Base-by-base conservation (phyloP, 1,284 basidiomycete genomes). In the Papiliotrema nemorosa region DNA sequence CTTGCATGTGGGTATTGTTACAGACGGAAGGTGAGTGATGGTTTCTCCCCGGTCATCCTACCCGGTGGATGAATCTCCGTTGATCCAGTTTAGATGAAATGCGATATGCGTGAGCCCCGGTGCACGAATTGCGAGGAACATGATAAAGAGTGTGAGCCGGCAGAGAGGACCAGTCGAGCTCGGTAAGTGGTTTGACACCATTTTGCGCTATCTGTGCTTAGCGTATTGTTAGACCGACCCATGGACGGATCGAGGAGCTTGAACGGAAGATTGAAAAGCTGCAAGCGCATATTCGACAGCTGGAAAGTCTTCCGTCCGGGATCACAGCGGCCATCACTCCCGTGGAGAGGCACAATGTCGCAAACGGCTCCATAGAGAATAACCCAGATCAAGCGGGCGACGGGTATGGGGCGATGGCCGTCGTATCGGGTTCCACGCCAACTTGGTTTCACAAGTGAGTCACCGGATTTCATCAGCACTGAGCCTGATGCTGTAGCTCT, bases 171-270 rank as follows among this genome's bases (percentile, higher is more conserved):
- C 13, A 37, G 50, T 44, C 41, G 46, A 33, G 48, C 49, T 16
- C 36, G 24, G 34, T 41, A 41, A 41, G 39, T 21, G 10, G 37
- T 9, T 21, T 21, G n/a, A 20, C 20, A 20, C 20, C 5, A n/a
- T 6, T 22, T 14, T 20, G n/a, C n/a, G 9, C 12, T 25, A 31
- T 20, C 16, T 29, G 7, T 16, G 14, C 44, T 31, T 31, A 14
- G 14, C 29, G 29, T 31, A 31, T 31, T 31, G 29, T 7, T 31
- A 57, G 60, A 39, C 60, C 60, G 1, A 62, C 60, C 16, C 55
- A 60, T 42, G 52, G 49, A 12, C 49, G 49, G 26, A 62, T 62
- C 5, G 50, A 60, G 7, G 33, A 57, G 40, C 52, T 62, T n/a
- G 55, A 62, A 33, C 46, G 45, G 14, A 49, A 59, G 29, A 36